Evolutionary conservation across 164 flowering plant genomes (phyloP).

Genomic region (Chloranthus sessilifolius): DNA sequence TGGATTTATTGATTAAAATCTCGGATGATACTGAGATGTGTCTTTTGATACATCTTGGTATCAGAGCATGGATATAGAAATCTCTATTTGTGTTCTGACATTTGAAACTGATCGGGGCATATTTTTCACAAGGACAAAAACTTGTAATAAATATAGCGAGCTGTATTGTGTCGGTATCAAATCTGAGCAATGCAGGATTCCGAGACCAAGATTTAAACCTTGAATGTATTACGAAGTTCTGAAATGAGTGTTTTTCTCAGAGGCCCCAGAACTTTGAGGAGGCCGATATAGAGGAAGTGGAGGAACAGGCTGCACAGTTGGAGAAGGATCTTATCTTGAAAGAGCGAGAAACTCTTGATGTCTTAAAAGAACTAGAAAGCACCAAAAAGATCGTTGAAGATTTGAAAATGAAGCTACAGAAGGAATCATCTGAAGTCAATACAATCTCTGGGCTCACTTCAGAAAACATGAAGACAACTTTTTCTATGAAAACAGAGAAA

Average conservation of each 20-base stretch:
- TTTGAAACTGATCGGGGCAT: too few species aligned
- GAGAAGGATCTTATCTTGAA: conserved; percentile 66
- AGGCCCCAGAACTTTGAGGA: conserved; percentile 29
- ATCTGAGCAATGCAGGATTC: too few species aligned
- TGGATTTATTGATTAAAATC: too few species aligned
- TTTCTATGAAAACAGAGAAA: conserved; percentile 21
- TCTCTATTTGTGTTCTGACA: too few species aligned
- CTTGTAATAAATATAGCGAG: too few species aligned
- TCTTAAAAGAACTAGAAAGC: conserved; percentile 68
- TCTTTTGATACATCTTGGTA: too few species aligned
- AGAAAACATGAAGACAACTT: conserved; percentile 8
- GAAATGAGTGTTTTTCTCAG: background rate
- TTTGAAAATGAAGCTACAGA: conserved; percentile 55
- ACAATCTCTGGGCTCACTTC: conserved; percentile 13
- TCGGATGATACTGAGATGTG: too few species aligned
- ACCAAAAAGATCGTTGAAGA: conserved; percentile 67
- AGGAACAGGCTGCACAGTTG: conserved; percentile 55
- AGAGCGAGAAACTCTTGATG: conserved; percentile 81
- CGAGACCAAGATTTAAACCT: too few species aligned
- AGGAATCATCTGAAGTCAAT: conserved; percentile 42
- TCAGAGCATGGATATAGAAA: too few species aligned
- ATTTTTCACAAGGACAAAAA: too few species aligned
- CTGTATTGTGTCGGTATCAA: too few species aligned
- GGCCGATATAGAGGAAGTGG: conserved; percentile 34
- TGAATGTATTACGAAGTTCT: too few species aligned